phyloP scores from a whole-genome alignment of 139 green algal genomes.

The Volvox africanus region DNA sequence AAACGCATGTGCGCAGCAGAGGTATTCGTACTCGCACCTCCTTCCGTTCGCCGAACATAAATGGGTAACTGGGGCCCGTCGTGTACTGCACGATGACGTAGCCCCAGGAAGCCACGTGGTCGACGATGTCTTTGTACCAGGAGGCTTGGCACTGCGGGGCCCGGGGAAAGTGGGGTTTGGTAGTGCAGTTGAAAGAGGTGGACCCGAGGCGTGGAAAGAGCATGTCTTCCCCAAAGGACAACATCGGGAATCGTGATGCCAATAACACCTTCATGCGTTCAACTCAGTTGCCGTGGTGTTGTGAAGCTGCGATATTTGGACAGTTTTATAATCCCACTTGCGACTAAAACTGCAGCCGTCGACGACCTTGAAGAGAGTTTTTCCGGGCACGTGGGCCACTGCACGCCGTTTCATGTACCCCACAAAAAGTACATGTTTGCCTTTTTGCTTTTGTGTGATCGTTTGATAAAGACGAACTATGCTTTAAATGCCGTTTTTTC shows the following conservation, averaged over 20 bases:
- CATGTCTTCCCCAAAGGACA: too few relatives aligned
- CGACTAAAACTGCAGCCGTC: too few relatives aligned
- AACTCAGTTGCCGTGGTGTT: neutral
- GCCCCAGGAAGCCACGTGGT: neutral
- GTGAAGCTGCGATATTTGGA: neutral
- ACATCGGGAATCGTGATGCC: neutral
- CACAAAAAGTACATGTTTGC: too few relatives aligned
- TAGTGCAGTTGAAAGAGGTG: neutral
- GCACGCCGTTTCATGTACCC: too few relatives aligned
- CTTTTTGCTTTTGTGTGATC: too few relatives aligned
- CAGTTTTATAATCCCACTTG: neutral
- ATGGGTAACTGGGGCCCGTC: neutral
- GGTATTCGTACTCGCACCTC: too few relatives aligned
- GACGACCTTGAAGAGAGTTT: too few relatives aligned
- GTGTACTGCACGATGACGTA: slow-evolving; percentile 15
- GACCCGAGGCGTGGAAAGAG: too few relatives aligned
- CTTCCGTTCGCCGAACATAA: neutral
- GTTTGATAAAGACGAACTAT: too few relatives aligned
- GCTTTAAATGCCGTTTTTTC: too few relatives aligned
- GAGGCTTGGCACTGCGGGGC: neutral
- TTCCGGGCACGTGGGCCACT: too few relatives aligned
- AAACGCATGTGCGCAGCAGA: neutral
- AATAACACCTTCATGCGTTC: neutral
- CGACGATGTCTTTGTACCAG: neutral
- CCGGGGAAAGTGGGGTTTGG: neutral